Conservation (phyloP, 352 stramenopile genomes). For the Pythium monospermum region DNA sequence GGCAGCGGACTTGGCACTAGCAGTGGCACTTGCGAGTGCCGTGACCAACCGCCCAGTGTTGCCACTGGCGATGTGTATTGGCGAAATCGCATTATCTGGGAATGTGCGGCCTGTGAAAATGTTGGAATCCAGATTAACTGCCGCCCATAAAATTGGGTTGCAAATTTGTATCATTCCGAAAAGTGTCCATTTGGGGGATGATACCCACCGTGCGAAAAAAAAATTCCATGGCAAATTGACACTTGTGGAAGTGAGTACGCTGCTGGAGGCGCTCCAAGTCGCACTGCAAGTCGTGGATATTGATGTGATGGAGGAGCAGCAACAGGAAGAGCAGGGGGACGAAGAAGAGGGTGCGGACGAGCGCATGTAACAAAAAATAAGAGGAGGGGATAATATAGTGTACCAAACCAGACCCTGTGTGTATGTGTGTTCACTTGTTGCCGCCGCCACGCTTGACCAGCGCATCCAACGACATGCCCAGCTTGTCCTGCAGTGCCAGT, state of each 20-base stretch:
- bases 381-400: no score
- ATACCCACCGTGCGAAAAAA: conserved; percentile 34
- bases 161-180: conserved; percentile 68
- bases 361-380: no score
- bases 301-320: background rate
- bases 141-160: conserved; percentile 78
- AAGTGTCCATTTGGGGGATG: conserved; percentile 35
- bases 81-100: conserved; percentile 75
- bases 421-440: no score
- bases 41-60: conserved; percentile 55
- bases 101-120: conserved; percentile 78
- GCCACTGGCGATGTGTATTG: conserved; percentile 57
- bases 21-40: conserved; percentile 67
- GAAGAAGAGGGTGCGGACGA: no score
- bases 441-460: conserved; percentile 45
- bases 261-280: conserved; percentile 61
- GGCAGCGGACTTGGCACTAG: conserved; percentile 68
- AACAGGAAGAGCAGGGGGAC: no score
- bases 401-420: no score
- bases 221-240: conserved; percentile 55
- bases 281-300: conserved; percentile 30
- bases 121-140: conserved; percentile 72
- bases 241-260: conserved; percentile 59
- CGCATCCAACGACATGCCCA: conserved; percentile 60
- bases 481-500: conserved; percentile 55